These are phyloP conservation scores for Heterobasidion parviporum DNA, from an alignment of 1,284 basidiomycete genomes.

Conservation along the genomic window DNA sequence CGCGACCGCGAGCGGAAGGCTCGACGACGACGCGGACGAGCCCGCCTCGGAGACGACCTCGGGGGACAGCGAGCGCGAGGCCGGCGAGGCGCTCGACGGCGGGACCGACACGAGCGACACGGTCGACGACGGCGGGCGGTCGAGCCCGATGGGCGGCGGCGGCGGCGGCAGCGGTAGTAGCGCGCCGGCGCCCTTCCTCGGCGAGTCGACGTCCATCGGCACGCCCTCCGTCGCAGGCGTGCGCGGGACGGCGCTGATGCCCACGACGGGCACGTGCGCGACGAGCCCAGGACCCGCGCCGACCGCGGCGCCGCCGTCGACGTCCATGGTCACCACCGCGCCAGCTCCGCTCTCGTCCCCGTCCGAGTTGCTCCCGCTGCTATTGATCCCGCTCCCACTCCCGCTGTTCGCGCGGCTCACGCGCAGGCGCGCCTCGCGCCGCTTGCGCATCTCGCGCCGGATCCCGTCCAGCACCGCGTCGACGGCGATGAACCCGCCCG, in stretches of 20 bases:
- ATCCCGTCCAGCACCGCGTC: slow-evolving; percentile 82
- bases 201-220: slow-evolving; percentile 20
- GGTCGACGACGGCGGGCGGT: background rate
- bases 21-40: slow-evolving; percentile 7
- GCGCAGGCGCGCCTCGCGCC: slow-evolving; percentile 13
- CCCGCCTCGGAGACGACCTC: slow-evolving; percentile 5
- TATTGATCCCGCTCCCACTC: slow-evolving; percentile 12
- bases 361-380: background rate
- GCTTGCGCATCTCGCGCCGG: slow-evolving; percentile 47
- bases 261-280: slow-evolving; percentile 14
- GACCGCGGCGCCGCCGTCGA: slow-evolving; percentile 15
- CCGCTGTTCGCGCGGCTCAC: slow-evolving; percentile 8
- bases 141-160: background rate
- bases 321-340: slow-evolving; percentile 21
- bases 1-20: background rate
- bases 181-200: background rate
- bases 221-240: background rate
- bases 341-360: slow-evolving; percentile 13
- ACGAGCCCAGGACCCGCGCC: slow-evolving; percentile 5
- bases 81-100: background rate
- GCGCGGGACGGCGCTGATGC: slow-evolving; percentile 18
- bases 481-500: slow-evolving; percentile 86
- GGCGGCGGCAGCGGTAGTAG: background rate
- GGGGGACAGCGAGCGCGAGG: slow-evolving; percentile 10
- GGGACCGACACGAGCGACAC: background rate